Conservation (phyloP, 495 filamentous ascomycete genomes). For the Penicillium alfredii region DNA sequence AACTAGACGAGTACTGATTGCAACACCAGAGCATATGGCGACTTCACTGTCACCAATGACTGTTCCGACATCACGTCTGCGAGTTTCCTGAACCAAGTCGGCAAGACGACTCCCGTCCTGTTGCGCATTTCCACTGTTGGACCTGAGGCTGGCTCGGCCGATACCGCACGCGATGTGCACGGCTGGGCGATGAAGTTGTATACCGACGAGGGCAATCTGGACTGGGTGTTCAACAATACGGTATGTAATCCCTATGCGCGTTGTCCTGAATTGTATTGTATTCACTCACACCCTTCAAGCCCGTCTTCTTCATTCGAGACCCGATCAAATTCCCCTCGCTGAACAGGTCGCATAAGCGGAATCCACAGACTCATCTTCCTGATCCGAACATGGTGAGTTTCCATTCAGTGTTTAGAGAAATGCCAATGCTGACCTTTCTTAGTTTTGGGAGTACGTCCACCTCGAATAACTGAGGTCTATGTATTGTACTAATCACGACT, state of each 20-base stretch:
- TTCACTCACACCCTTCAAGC: constrained; percentile 13
- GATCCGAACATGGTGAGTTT: constrained; percentile 40
- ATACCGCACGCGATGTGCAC: constrained; percentile 52
- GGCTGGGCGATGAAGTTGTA: constrained; percentile 65
- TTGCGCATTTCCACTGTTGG: constrained; percentile 58
- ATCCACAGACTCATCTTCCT: constrained; percentile 35
- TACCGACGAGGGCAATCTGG: constrained; percentile 66
- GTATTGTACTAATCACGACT: constrained; percentile 47
- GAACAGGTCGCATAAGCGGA: constrained; percentile 40
- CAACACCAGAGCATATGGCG: constrained; percentile 39
- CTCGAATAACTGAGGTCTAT: too few species aligned
- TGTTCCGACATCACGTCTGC: constrained; percentile 54
- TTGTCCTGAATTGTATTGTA: too few species aligned
- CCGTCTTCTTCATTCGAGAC: constrained; percentile 45
- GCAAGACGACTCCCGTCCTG: constrained; percentile 52
- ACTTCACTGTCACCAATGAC: constrained; percentile 49
- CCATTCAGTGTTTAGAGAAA: background rate
- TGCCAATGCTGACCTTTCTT: too few species aligned
- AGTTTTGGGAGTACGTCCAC: constrained; percentile 53
- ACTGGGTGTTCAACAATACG: constrained; percentile 53
- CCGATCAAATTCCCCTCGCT: constrained; percentile 46
- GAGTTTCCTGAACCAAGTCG: constrained; percentile 62
- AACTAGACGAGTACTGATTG: constrained; percentile 8
- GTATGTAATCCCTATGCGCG: constrained; percentile 7
- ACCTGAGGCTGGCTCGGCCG: constrained; percentile 52